phyloP scores from a whole-genome alignment of 495 filamentous ascomycete genomes.

The Aspergillus steynii region DNA sequence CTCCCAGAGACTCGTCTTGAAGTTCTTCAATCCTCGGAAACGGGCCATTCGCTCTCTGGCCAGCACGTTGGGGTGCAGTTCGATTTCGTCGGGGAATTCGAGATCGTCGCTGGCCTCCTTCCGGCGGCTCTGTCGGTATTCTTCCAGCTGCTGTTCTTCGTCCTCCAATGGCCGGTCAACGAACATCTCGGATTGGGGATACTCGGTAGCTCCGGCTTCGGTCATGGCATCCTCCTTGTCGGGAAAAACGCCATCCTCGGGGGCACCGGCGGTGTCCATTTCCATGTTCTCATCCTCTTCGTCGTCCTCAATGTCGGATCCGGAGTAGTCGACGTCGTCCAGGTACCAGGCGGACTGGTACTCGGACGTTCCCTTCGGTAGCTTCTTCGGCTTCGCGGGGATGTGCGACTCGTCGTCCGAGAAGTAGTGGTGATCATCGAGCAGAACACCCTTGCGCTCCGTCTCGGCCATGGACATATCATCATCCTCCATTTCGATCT shows the following conservation, averaged over 20 bases:
- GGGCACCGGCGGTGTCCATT: conserved; percentile 51
- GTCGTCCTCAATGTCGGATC: conserved; percentile 73
- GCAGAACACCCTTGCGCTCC: conserved; percentile 74
- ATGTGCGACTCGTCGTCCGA: conserved; percentile 80
- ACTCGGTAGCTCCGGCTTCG: conserved; percentile 80
- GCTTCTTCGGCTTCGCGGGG: conserved; percentile 62
- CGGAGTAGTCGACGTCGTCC: conserved; percentile 82
- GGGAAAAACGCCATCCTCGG: conserved; percentile 79
- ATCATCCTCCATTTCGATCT: conserved; percentile 71
- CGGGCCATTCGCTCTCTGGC: conserved; percentile 81
- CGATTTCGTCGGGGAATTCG: conserved; percentile 97
- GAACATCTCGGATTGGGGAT: conserved; percentile 88
- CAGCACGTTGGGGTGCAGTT: conserved; percentile 82
- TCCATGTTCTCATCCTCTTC: conserved; percentile 55
- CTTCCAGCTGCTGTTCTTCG: conserved; percentile 74
- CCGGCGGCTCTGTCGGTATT: conserved; percentile 72
- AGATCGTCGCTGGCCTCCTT: conserved; percentile 83
- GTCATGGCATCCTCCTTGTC: conserved; percentile 67
- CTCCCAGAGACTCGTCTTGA: conserved; percentile 85
- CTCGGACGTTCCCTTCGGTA: conserved; percentile 88
- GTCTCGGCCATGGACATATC: conserved; percentile 58
- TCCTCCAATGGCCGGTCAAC: conserved; percentile 84
- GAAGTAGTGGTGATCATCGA: conserved; percentile 98
- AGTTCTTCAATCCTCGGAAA: conserved; percentile 87
- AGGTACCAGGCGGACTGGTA: conserved; percentile 96